phyloP scores from a whole-genome alignment of 2,329 filamentous ascomycete species.

The Grosmannia huntii region DNA sequence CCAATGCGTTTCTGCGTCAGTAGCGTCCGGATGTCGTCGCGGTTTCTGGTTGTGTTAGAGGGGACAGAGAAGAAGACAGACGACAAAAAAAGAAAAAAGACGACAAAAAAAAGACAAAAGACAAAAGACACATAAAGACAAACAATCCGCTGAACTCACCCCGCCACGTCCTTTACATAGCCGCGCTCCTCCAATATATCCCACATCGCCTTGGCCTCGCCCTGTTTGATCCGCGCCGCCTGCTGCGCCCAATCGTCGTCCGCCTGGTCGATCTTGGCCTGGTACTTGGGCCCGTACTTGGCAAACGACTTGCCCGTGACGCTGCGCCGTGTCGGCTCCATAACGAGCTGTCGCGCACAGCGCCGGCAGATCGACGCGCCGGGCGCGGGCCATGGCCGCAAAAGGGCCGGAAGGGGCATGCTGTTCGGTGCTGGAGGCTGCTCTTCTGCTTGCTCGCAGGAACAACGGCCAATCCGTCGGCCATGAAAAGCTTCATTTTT shows the following conservation, averaged over 20 bases:
- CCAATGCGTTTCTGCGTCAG: slow-evolving; percentile 55
- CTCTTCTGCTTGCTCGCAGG: too few species aligned
- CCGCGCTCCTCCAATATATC: slow-evolving; percentile 58
- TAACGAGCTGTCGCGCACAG: slow-evolving; percentile 8
- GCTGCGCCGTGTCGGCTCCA: slow-evolving; percentile 1
- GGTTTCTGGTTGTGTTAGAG: slow-evolving; percentile 20
- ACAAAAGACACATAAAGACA: neutral
- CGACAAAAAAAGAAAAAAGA: neutral
- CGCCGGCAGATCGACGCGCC: slow-evolving; percentile 7
- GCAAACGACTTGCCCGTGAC: slow-evolving; percentile 9
- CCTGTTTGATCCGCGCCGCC: slow-evolving; percentile 34
- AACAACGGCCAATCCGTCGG: too few species aligned
- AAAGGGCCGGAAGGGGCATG: slow-evolving; percentile 3
- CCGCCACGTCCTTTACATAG: slow-evolving; percentile 60
- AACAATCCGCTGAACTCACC: slow-evolving; percentile 33
- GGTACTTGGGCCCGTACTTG: slow-evolving; percentile 20
- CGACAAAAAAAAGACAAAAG: neutral
- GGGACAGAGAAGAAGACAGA: neutral
- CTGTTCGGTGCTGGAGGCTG: neutral
- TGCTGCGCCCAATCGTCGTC: slow-evolving; percentile 33
- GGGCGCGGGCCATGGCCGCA: slow-evolving; percentile 4
- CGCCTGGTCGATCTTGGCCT: slow-evolving; percentile 30
- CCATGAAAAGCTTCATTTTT: neutral
- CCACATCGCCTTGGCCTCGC: slow-evolving; percentile 42
- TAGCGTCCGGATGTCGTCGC: slow-evolving; percentile 44